Conservation (phyloP, 73 alveolate species). For the Tetrahymena thermophila region DNA sequence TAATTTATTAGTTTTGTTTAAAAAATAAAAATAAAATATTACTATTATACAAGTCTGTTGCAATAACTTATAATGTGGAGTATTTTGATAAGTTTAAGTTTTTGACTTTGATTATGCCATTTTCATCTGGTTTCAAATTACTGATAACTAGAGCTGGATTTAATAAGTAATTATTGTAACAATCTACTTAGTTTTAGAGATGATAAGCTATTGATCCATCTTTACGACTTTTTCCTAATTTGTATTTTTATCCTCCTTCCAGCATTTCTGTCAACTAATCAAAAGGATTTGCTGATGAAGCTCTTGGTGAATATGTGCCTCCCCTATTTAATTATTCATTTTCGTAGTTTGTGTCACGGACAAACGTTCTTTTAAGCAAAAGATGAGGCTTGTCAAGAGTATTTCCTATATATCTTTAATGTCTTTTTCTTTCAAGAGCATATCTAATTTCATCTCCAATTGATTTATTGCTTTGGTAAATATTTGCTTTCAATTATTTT, state of each 20-base stretch:
- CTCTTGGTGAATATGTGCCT: background rate
- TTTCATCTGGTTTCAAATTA: background rate
- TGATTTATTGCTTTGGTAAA: background rate
- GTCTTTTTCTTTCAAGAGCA: conserved; percentile 47
- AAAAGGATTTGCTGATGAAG: background rate
- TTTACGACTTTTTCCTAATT: background rate
- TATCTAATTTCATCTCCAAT: conserved; percentile 47
- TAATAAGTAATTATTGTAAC: background rate
- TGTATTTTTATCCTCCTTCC: background rate
- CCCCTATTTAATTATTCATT: background rate
- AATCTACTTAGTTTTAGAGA: background rate
- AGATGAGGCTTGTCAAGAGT: conserved; percentile 57
- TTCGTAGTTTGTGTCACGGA: conserved; percentile 28
- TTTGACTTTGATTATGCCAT: background rate
- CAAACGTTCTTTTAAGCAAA: conserved; percentile 37
- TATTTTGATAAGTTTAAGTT: conserved; percentile 52
- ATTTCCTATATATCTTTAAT: conserved; percentile 53
- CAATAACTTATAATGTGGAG: conserved; percentile 24
- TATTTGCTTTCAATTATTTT: background rate
- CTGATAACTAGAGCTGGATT: background rate
- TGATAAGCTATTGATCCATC: background rate
- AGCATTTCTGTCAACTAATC: background rate
- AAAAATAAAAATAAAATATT: conserved; percentile 23
- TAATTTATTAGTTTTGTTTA: conserved; percentile 6
- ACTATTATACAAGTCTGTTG: conserved; percentile 19